phyloP scores from a whole-genome alignment of 1,284 basidiomycete species.

The Microbotryum silenes-acaulis region DNA sequence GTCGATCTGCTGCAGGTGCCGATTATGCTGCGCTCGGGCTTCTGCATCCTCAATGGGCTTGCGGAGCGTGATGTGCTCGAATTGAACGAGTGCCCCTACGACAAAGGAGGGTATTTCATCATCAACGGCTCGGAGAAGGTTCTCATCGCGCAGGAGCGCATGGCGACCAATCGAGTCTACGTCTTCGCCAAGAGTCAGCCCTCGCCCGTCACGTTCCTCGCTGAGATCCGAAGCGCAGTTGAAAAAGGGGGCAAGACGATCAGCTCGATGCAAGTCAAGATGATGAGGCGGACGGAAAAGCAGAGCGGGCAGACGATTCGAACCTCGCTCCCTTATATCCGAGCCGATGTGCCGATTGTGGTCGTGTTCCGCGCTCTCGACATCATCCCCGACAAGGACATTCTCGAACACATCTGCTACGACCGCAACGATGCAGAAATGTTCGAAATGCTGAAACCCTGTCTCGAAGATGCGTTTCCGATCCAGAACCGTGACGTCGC shows the following conservation, averaged over 20 bases:
- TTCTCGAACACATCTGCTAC: constrained; percentile 97
- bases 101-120: constrained; percentile 96
- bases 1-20: constrained; percentile 58
- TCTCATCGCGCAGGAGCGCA: constrained; percentile 96
- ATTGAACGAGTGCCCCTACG: constrained; percentile 94
- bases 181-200: constrained; percentile 98
- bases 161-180: constrained; percentile 99
- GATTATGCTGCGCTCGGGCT: constrained; percentile 93
- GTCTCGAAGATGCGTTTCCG: constrained; percentile 96
- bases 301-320: constrained; percentile 78
- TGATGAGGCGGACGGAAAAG: constrained; percentile 45
- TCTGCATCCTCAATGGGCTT: constrained; percentile 80
- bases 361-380: constrained; percentile 97
- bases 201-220: constrained; percentile 88
- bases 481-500: constrained; percentile 94
- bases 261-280: constrained; percentile 95
- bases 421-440: constrained; percentile 92
- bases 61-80: constrained; percentile 75
- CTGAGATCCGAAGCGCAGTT: constrained; percentile 94
- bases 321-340: constrained; percentile 95
- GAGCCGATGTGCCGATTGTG: constrained; percentile 97
- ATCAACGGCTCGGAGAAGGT: constrained; percentile 99
- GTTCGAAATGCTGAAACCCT: constrained; percentile 97
- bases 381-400: constrained; percentile 95
- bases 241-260: constrained; percentile 99